phyloP scores from a whole-genome alignment of 306 rosid genomes.

The Arachis stenosperma region DNA sequence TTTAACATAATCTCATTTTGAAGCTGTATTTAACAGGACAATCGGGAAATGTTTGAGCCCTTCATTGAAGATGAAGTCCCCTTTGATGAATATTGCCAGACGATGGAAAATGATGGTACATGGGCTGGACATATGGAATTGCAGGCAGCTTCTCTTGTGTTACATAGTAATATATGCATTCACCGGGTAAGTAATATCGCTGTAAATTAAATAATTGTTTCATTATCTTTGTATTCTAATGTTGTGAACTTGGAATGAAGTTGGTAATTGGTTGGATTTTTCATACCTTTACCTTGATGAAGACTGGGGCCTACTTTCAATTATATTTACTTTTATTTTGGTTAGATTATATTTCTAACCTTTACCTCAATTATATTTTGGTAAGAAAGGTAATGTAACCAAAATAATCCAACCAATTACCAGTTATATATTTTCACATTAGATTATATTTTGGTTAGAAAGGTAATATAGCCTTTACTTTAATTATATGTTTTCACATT shows the following conservation, averaged over 20 bases:
- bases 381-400: no score
- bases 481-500: no score
- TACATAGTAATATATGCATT: constrained; percentile 74
- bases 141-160: constrained; percentile 92
- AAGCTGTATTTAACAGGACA: constrained; percentile 61
- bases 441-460: no score
- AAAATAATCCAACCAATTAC: no score
- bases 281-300: constrained; percentile 19
- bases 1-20: constrained; percentile 39
- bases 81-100: constrained; percentile 71
- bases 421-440: no score
- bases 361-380: no score
- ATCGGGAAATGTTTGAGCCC: constrained; percentile 78
- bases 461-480: no score
- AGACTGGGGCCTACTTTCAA: not conserved
- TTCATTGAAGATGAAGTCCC: constrained; percentile 90
- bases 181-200: constrained; percentile 58
- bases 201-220: constrained; percentile 7
- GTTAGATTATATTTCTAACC: no score
- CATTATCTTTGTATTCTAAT: constrained; percentile 20
- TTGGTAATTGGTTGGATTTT: constrained; percentile 30
- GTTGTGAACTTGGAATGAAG: constrained; percentile 49
- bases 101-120: constrained; percentile 82
- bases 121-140: constrained; percentile 94
- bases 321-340: no score